Evolutionary conservation across 805 yeast species (phyloP).

Genomic region (Lachancea waltii): DNA sequence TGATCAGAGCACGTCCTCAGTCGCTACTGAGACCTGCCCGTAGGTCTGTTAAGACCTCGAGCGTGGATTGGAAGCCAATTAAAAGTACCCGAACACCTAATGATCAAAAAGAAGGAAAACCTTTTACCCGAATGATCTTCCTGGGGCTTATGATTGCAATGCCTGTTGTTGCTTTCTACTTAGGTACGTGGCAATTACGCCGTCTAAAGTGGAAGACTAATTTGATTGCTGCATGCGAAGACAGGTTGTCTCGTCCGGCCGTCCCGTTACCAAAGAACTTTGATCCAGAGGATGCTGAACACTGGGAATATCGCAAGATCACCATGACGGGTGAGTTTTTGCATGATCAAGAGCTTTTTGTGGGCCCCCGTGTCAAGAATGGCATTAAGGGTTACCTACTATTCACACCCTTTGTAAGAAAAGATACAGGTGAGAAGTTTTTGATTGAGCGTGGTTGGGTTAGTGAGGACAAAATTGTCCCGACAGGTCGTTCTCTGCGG

Average conservation of each 20-base stretch:
- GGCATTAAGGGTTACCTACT: constrained; percentile 71
- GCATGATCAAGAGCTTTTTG: constrained; percentile 80
- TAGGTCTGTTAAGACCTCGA: constrained; percentile 50
- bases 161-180: constrained; percentile 78
- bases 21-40: neutral
- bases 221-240: constrained; percentile 77
- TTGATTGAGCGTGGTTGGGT: constrained; percentile 93
- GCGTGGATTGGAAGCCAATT: constrained; percentile 81
- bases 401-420: constrained; percentile 73
- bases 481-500: constrained; percentile 51
- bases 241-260: constrained; percentile 66
- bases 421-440: constrained; percentile 53
- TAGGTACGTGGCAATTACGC: constrained; percentile 91
- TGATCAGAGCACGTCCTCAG: neutral
- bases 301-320: constrained; percentile 79
- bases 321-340: constrained; percentile 71
- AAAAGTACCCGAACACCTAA: constrained; percentile 39
- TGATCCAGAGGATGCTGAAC: constrained; percentile 57
- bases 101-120: constrained; percentile 36
- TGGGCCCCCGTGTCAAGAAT: constrained; percentile 80
- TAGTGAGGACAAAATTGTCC: constrained; percentile 53
- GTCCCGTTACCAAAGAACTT: constrained; percentile 62
- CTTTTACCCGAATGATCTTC: constrained; percentile 30
- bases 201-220: constrained; percentile 84
- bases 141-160: constrained; percentile 48